Base-by-base conservation (phyloP, 768 basidiomycete species). In the Hebeloma cylindrosporum region DNA sequence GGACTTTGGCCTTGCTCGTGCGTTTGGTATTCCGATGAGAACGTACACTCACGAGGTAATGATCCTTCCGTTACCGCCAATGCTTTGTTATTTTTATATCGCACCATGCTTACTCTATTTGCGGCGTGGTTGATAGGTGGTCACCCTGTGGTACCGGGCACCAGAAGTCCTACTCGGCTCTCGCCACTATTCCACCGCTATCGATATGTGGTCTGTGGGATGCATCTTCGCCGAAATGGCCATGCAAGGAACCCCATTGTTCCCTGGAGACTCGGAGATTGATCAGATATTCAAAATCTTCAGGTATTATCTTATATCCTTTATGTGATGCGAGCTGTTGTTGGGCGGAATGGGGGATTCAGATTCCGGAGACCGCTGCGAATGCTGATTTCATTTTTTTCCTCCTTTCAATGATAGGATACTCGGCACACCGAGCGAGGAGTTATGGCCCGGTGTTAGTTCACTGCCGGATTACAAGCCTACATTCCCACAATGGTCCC, bases 151-250 rank as follows among this genome's bases (percentile, higher is more conserved):
- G 96, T 99, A 99, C 63, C 91, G 96, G 37, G 92, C 95, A 4
- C 96, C 96, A 3, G 96, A 99, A 65, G 95, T 99, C 38, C 74
- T 99, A 14, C 83, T 99, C 1, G 95, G 95, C 22, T 88, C 91
- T 4, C 83, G 94, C 31, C 93, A 98, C 64, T 99, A 99, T 69
- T 86, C 92, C 11, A 99, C 96, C 2, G 91, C 93, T 2, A 89
- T 99, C 59, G 96, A 99, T 69, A 96, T 98, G 92, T 99, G 96
- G 96, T 94, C 92, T n/a, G 95, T 99, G 16, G 96, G 88, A 0
- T 97, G 94, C 61, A 98, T 99, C 63, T 92, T 96, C 60, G 95
- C 95, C 6, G 96, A 99, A 71, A 97, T 98, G 95, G 86, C 92
- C 42, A 90, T 94, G 87, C 78, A 82, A 48, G 88, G 88, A 53